phyloP scores from a whole-genome alignment of 192 early-diverging fungal species.

The Coemansia sp. region DNA sequence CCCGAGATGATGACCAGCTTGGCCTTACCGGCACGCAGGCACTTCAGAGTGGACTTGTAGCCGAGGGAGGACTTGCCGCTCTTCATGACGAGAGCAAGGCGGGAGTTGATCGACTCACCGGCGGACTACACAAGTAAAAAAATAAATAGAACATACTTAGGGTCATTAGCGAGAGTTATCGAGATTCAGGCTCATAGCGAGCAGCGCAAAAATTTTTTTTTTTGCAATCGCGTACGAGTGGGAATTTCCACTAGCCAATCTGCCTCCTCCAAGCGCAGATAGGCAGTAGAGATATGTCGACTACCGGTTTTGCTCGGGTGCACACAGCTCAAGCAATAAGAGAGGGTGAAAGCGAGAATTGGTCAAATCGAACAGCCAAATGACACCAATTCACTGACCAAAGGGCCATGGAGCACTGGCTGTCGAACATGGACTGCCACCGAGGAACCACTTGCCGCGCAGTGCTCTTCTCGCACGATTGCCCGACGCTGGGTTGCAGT shows the following conservation, averaged over 20 bases:
- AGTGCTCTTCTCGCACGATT: background rate
- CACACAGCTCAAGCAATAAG: background rate
- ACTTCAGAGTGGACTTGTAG: constrained; percentile 99
- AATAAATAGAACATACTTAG: background rate
- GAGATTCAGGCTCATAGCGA: background rate
- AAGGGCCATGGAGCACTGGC: background rate
- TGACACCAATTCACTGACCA: background rate
- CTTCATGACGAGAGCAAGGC: constrained; percentile 99
- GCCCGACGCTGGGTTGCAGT: background rate
- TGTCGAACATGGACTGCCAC: background rate
- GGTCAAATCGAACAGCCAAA: background rate
- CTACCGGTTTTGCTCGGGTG: background rate
- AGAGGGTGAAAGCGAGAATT: background rate
- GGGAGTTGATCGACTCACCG: constrained; percentile 96
- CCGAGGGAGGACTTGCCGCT: constrained; percentile 97
- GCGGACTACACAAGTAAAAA: constrained; percentile 68
- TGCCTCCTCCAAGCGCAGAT: background rate
- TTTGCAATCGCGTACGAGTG: background rate
- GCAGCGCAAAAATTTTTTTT: background rate
- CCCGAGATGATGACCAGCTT: constrained; percentile 99
- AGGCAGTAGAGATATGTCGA: background rate
- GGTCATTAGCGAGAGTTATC: background rate
- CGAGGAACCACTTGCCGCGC: background rate
- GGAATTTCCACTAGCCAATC: background rate
- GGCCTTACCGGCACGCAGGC: constrained; percentile 94